Base-by-base conservation (phyloP, 306 rosid species). In the Lathyrus oleraceus region DNA sequence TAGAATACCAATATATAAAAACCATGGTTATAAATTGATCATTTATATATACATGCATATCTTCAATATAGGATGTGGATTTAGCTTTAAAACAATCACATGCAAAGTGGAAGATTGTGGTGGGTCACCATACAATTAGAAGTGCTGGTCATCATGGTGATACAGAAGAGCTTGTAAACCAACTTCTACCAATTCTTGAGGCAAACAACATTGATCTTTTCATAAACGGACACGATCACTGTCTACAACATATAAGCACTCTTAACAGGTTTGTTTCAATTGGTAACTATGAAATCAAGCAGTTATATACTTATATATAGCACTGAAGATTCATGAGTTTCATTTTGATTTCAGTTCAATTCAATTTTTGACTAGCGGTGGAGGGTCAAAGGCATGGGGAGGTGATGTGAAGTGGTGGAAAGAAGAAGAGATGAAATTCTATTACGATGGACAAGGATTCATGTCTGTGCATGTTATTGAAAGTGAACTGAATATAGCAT, bases 221-320 rank as follows among this genome's bases (percentile, higher is more conserved):
- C 82, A 62, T 85, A n/a, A 88, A 91, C 73, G 97, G 96, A 42
- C 97, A 88, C 8, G 96, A 91, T 75, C 97, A 88, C 36, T 87
- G 91, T 82, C 77, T 91, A 56, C 77, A 88, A 44, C 92, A 88
- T 69, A 81, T 85, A 49, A 83, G 67, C 49, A 70, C 76, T 62
- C 30, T 66, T 76, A 82, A 80, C 75, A 54, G 75, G 73, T 72
- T 67, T 3, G 61, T 38, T 39, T n/a, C 8, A 4, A 13, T 44
- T 44, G 8, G 5, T 23, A n/a, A n/a, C n/a, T n/a, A n/a, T n/a
- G n/a, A n/a, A n/a, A n/a, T n/a, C n/a, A n/a, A n/a, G n/a, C n/a
- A n/a, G n/a, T n/a, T n/a, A n/a, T n/a, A n/a, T n/a, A n/a, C n/a
- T 21, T 21, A 21, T 21, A 2, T 21, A 21, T 21, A 21, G 2